Evolutionary conservation across 2,329 filamentous ascomycete genomes (phyloP), one percentile per base, ranked within the genome.

Genomic region (Aurifilum marmelostoma): DNA sequence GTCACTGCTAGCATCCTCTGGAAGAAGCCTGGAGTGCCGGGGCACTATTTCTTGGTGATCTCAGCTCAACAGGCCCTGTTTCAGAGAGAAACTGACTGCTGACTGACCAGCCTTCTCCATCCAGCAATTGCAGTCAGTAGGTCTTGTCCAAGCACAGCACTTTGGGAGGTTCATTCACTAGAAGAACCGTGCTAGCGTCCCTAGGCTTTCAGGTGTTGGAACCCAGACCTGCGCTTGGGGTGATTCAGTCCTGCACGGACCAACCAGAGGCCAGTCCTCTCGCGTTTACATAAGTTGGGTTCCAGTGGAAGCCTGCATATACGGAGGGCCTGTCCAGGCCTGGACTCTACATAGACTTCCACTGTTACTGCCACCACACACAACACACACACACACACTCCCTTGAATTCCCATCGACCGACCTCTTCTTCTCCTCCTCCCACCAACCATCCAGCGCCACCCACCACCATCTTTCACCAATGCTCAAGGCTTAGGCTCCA

Each of bases 291-390:
- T 56, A 56, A 56, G 52, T 47, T 47, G 43, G 43, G 43, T 11
- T n/a, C 43, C 43, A 47, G 43, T 47, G 43, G 43, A 47, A 47
- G 21, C 43, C n/a, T 47, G 43, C 43, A 47, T 47, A 8, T 8
- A 4, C 34, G 4, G 8, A 8, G 34, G 1, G 43, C 14, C 18
- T n/a, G 5, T 11, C 24, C 41, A 43, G 18, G 54, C 18, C 67
- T 63, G 43, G 65, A 43, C 60, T 66, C 41, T 21, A 64, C 41
- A 61, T n/a, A 58, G 54, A 61, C 62, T 60, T 18, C 41, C 18
- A 27, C 43, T 61, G 65, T 34, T 34, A 39, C 56, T 34, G n/a
- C 65, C 41, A 34, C 39, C 32, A 37, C 43, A 4, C 32, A 47
- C 24, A 24, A 41, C 4, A 4, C 4, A 34, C 34, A 34, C 34